These are phyloP conservation scores for Ceratocystis destructans DNA, from an alignment of 2,329 filamentous ascomycete genomes.

Conservation along the genomic window DNA sequence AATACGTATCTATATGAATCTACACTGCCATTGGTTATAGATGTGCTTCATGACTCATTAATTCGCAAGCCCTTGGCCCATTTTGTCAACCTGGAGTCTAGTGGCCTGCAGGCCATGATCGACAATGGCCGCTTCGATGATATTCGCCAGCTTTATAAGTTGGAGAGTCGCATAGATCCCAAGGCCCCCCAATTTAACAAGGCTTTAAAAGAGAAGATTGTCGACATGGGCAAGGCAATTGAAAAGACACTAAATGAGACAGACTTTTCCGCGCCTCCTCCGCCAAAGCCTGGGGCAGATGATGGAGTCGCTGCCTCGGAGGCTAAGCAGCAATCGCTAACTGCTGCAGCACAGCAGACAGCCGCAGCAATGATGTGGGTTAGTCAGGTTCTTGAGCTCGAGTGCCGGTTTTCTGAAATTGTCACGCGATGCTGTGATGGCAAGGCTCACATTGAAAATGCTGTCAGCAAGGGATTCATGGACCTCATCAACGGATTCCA, in stretches of 20 bases:
- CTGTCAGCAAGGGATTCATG: slow-evolving; percentile 73
- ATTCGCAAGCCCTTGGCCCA: slow-evolving; percentile 66
- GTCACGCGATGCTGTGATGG: slow-evolving; percentile 58
- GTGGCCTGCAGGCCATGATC: slow-evolving; percentile 77
- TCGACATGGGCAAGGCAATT: slow-evolving; percentile 69
- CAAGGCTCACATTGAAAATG: slow-evolving; percentile 66
- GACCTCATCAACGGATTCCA: slow-evolving; percentile 88
- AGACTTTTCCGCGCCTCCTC: slow-evolving; percentile 33
- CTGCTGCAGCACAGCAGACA: slow-evolving; percentile 61
- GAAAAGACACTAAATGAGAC: slow-evolving; percentile 52
- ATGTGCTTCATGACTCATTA: slow-evolving; percentile 67
- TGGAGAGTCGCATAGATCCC: slow-evolving; percentile 63
- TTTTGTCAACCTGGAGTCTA: slow-evolving; percentile 71
- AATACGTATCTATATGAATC: slow-evolving; percentile 62
- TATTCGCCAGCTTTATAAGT: slow-evolving; percentile 63
- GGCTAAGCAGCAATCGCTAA: slow-evolving; percentile 20
- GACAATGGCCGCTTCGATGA: slow-evolving; percentile 74
- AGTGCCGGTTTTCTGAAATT: slow-evolving; percentile 78
- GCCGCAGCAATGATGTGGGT: slow-evolving; percentile 88
- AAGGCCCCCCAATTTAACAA: slow-evolving; percentile 57
- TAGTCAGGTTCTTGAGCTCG: slow-evolving; percentile 71
- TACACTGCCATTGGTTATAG: slow-evolving; percentile 58
- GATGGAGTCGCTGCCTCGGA: slow-evolving; percentile 28
- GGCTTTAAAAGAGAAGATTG: slow-evolving; percentile 59
- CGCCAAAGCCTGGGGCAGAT: slow-evolving; percentile 25